Conservation (phyloP, 1,284 basidiomycete genomes). For the Ustilago lituana region DNA sequence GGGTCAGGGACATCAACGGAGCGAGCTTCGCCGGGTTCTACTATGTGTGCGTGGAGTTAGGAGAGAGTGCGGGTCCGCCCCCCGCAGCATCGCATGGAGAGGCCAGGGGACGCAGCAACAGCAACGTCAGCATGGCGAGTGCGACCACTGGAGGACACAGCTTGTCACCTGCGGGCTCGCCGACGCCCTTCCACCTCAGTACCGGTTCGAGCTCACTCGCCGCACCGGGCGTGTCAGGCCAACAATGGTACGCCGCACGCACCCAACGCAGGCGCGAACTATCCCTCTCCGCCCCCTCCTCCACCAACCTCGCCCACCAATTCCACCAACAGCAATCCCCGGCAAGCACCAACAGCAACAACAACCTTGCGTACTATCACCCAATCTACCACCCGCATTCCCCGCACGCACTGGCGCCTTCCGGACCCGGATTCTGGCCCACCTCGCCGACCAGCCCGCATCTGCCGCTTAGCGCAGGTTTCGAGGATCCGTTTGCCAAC, state of each 20-base stretch:
- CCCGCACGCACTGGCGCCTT: constrained; percentile 10
- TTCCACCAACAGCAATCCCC: background rate
- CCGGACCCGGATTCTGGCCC: constrained; percentile 40
- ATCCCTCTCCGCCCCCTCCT: constrained; percentile 21
- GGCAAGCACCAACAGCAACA: background rate
- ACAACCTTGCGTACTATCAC: constrained; percentile 17
- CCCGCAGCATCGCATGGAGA: background rate
- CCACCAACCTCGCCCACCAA: background rate
- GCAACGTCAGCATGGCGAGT: constrained; percentile 22
- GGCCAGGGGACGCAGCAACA: constrained; percentile 21
- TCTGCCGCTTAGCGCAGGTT: background rate
- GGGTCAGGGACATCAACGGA: constrained; percentile 90
- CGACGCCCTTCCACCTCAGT: constrained; percentile 2
- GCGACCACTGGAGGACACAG: background rate
- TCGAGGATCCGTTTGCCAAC: constrained; percentile 17
- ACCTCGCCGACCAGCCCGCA: constrained; percentile 29
- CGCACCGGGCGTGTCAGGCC: constrained; percentile 9
- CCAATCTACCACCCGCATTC: constrained; percentile 34
- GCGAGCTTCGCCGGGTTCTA: constrained; percentile 87
- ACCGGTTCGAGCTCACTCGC: background rate
- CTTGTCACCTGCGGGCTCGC: constrained; percentile 9
- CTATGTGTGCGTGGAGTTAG: constrained; percentile 82
- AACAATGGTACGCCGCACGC: constrained; percentile 46
- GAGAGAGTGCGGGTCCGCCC: constrained; percentile 34
- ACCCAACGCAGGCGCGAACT: constrained; percentile 33